Evolutionary conservation across 1,284 basidiomycete species (phyloP), one percentile per base, ranked within the genome.

Genomic region (Fistulina hepatica): DNA sequence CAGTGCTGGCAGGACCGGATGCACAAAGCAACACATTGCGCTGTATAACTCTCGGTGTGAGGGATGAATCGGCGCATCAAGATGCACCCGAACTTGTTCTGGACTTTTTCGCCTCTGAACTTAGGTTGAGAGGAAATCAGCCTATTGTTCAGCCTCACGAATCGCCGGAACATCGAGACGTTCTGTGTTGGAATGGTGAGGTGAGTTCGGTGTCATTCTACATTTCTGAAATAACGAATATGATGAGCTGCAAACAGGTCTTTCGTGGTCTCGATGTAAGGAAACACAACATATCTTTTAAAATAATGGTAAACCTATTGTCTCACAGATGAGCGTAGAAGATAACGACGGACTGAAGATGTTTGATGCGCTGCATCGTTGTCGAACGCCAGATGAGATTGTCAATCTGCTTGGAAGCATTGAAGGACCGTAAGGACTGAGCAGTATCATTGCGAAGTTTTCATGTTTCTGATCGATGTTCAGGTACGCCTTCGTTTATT

Each of bases 141-240:
- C 63, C 69, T 1, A 61, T 88, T 2, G 52, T 68, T 1, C 91
- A 95, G 53, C 91, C 91, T n/a, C 78, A 92, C 37, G 55, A 57
- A n/a, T n/a, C n/a, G n/a, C n/a, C n/a, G 10, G 48, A 56, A 21
- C 58, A 58, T 10, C 75, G 71, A 3, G 72, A 81, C 44, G 56
- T 88, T 2, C 57, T 94, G 13, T 91, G 83, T 47, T 93, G 86
- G 85, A 94, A 94, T 54, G 90, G 90, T 42, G 90, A 94, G 67
- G 85, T 82, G 48, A 45, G 68, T 16, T 40, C 36, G 2, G 19
- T 34, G 23, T 36, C n/a, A 21, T 27, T 16, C 20, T 10, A 22
- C 33, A 19, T 43, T 24, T 17, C 15, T 26, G 35, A 30, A 27
- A 17, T 8, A 37, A 21, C 30, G 43, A 23, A 41, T 30, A 17